Evolutionary conservation across 805 yeast genomes (phyloP).

Genomic region (Torulaspora gathmanii): DNA sequence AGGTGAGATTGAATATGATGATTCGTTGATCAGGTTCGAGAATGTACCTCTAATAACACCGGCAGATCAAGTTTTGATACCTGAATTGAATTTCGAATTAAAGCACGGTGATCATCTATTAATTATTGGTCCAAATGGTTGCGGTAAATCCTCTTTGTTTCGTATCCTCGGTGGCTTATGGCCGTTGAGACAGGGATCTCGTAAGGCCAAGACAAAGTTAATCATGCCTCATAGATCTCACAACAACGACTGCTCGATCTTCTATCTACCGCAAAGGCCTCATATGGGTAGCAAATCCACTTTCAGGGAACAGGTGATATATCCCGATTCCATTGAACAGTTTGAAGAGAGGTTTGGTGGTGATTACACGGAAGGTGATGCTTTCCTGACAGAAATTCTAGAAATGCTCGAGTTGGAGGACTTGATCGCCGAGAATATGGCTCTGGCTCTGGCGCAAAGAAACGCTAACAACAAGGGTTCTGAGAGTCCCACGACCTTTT

Average conservation of each 20-base stretch:
- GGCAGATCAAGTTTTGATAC: slow-evolving; percentile 65
- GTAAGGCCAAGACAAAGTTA: slow-evolving; percentile 49
- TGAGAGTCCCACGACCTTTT: slow-evolving; percentile 25
- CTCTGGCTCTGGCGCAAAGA: slow-evolving; percentile 33
- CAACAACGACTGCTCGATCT: slow-evolving; percentile 45
- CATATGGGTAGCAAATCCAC: slow-evolving; percentile 64
- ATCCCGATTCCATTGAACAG: slow-evolving; percentile 69
- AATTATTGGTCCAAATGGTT: slow-evolving; percentile 94
- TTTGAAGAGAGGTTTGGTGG: slow-evolving; percentile 39
- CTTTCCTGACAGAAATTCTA: slow-evolving; percentile 50
- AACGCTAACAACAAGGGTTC: slow-evolving; percentile 16
- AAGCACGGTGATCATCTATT: slow-evolving; percentile 78
- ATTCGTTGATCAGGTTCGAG: slow-evolving; percentile 61
- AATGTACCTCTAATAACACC: slow-evolving; percentile 84
- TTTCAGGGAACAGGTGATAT: slow-evolving; percentile 81
- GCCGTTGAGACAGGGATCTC: slow-evolving; percentile 62
- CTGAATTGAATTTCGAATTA: slow-evolving; percentile 62
- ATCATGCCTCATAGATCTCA: slow-evolving; percentile 30
- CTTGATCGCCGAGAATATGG: slow-evolving; percentile 44
- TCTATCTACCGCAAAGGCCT: slow-evolving; percentile 90
- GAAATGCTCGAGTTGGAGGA: slow-evolving; percentile 56
- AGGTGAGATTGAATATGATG: slow-evolving; percentile 42
- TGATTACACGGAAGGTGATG: slow-evolving; percentile 36
- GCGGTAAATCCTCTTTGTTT: slow-evolving; percentile 90
- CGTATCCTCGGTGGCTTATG: slow-evolving; percentile 89